Conservation (phyloP, 140 eudicot species). For the Erigeron philadelphicus region DNA sequence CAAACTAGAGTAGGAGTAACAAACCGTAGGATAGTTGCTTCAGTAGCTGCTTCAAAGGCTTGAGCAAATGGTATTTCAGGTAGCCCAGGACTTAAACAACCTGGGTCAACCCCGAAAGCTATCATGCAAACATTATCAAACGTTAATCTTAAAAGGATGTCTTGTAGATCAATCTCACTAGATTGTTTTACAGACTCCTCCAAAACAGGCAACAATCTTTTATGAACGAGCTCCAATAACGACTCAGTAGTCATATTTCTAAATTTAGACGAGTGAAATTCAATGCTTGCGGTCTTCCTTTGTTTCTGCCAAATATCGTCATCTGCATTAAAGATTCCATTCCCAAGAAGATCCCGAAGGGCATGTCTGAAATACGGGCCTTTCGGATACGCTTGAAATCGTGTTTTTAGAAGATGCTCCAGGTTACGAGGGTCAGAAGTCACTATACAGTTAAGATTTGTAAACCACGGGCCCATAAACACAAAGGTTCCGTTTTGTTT, state of each 20-base stretch:
- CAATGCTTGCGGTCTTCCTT: constrained; percentile 91
- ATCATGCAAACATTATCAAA: constrained; percentile 92
- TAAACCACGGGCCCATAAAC: constrained; percentile 75
- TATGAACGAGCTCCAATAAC: constrained; percentile 58
- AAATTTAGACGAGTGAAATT: constrained; percentile 80
- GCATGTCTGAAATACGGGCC: constrained; percentile 63
- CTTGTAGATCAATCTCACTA: constrained; percentile 52
- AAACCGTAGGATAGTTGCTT: constrained; percentile 67
- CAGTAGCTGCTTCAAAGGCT: constrained; percentile 83
- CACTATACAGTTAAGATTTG: constrained; percentile 66
- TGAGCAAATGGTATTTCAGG: constrained; percentile 78
- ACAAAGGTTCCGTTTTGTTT: constrained; percentile 58
- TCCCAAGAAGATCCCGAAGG: constrained; percentile 71
- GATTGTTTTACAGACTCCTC: constrained; percentile 45
- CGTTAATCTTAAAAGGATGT: constrained; percentile 66
- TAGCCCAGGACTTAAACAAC: constrained; percentile 63
- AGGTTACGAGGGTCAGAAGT: constrained; percentile 88
- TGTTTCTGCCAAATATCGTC: constrained; percentile 80
- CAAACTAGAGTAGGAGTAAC: constrained; percentile 74
- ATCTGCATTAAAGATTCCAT: constrained; percentile 84
- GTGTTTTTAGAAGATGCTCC: constrained; percentile 76
- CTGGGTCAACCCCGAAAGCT: constrained; percentile 93
- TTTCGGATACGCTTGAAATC: constrained; percentile 69
- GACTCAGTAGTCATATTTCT: constrained; percentile 70
- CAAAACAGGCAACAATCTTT: constrained; percentile 60